Conservation (phyloP, 768 basidiomycete species). For the Gymnopilus dilepis region DNA sequence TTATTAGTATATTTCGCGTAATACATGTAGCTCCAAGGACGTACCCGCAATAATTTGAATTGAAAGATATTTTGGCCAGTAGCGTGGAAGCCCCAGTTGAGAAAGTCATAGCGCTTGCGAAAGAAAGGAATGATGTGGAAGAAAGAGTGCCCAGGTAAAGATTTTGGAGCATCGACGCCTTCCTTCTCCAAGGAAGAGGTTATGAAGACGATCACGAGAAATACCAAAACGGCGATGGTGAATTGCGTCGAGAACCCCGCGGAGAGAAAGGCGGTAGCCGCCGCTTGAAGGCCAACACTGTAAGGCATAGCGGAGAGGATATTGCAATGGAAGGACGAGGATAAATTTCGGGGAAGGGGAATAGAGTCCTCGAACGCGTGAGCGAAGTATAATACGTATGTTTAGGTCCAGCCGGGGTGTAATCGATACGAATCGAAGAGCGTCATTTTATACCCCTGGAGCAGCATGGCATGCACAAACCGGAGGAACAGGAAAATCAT, state of each 20-base stretch:
- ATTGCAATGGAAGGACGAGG: conserved; percentile 19
- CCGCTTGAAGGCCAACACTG: conserved; percentile 53
- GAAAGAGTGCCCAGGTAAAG: conserved; percentile 62
- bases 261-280: conserved; percentile 53
- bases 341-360: conserved; percentile 28
- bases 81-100: conserved; percentile 72
- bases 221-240: conserved; percentile 50
- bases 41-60: conserved; percentile 70
- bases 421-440: conserved; percentile 29
- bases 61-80: conserved; percentile 71
- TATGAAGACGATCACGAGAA: conserved; percentile 50
- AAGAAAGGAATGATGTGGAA: conserved; percentile 73
- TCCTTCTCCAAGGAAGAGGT: conserved; percentile 54
- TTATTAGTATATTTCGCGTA: conserved; percentile 16
- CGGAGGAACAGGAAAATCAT: conserved; percentile 36
- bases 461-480: conserved; percentile 30
- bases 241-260: conserved; percentile 55
- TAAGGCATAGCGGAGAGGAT: conserved; percentile 47
- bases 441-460: conserved; percentile 35
- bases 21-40: conserved; percentile 32
- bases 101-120: conserved; percentile 69
- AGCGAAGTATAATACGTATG: conserved; percentile 35
- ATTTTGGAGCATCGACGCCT: conserved; percentile 54
- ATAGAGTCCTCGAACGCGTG: conserved; percentile 22
- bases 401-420: conserved; percentile 36